Evolutionary conservation across 1,284 basidiomycete species (phyloP).

Genomic region (Stereum hirsutum): DNA sequence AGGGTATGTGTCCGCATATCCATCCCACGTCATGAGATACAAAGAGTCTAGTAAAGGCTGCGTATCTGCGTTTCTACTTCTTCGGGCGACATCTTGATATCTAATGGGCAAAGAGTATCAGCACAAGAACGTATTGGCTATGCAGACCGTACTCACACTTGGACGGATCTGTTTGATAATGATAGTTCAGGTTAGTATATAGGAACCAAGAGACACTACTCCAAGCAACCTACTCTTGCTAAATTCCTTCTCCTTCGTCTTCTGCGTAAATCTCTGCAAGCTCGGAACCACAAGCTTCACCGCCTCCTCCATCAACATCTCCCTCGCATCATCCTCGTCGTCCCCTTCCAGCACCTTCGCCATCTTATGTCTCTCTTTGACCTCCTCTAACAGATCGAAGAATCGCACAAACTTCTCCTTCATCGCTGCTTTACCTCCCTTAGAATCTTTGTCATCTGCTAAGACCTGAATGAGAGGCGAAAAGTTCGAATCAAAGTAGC

Average conservation of each 20-base stretch:
- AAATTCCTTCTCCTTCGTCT: constrained; percentile 69
- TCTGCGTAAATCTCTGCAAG: constrained; percentile 63
- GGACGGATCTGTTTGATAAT: constrained; percentile 50
- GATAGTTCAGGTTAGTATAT: background rate
- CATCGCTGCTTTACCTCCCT: constrained; percentile 42
- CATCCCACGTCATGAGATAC: background rate
- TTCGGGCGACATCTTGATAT: constrained; percentile 71
- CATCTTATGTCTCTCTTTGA: constrained; percentile 61
- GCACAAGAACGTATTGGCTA: constrained; percentile 4
- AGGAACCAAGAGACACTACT: background rate
- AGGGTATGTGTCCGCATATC: too few relatives aligned
- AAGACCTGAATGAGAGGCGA: constrained; percentile 65
- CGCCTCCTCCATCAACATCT: constrained; percentile 57
- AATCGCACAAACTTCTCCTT: constrained; percentile 78
- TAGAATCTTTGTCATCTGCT: constrained; percentile 58
- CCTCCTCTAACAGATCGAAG: constrained; percentile 69
- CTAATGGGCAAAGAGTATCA: constrained; percentile 26
- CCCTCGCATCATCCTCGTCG: constrained; percentile 45
- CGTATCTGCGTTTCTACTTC: constrained; percentile 66
- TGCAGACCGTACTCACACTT: constrained; percentile 48
- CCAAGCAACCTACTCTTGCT: constrained; percentile 58
- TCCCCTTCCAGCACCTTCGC: constrained; percentile 68
- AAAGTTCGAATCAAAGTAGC: constrained; percentile 75
- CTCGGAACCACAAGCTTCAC: constrained; percentile 67
- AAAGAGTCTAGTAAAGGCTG: constrained; percentile 33